Conservation (phyloP, 1,284 basidiomycete species). For the Boletus sp. region DNA sequence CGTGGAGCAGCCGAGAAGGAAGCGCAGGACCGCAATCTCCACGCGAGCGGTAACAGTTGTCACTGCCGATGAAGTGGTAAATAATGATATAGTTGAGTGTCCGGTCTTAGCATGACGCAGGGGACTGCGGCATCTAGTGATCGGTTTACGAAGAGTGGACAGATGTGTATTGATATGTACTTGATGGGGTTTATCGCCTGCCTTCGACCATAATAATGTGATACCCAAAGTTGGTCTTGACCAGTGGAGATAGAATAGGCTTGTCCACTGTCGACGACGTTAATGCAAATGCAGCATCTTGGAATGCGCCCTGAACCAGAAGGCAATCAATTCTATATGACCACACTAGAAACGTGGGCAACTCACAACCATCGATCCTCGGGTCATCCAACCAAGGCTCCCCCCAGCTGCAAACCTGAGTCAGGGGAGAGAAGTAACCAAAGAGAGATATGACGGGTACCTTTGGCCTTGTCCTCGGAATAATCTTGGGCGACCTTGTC, state of each 20-base stretch:
- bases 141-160: conserved; percentile 10
- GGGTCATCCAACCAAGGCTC: conserved; percentile 79
- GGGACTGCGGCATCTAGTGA: neutral
- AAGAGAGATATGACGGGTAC: conserved; percentile 33
- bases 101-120: conserved; percentile 21
- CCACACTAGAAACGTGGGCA: neutral
- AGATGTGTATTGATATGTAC: conserved; percentile 25
- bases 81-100: conserved; percentile 35
- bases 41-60: conserved; percentile 36
- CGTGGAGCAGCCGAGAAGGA: conserved; percentile 48
- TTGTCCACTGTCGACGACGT: conserved; percentile 77
- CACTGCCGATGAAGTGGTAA: conserved; percentile 37
- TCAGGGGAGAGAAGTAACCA: conserved; percentile 1
- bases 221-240: conserved; percentile 83
- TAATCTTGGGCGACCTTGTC: conserved; percentile 86
- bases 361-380: conserved; percentile 75
- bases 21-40: conserved; percentile 35
- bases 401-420: conserved; percentile 60
- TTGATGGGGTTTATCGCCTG: conserved; percentile 48
- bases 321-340: neutral
- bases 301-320: conserved; percentile 59
- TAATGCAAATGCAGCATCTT: conserved; percentile 79
- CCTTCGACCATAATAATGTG: conserved; percentile 89
- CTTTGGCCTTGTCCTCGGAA: conserved; percentile 86
- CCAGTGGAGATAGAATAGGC: conserved; percentile 64